Percentiles rank a stretch among this genome's conserved stretches.
Evolutionary conservation across 768 basidiomycete genomes (phyloP).

Genomic region (Pleurotus tuber-regium): DNA sequence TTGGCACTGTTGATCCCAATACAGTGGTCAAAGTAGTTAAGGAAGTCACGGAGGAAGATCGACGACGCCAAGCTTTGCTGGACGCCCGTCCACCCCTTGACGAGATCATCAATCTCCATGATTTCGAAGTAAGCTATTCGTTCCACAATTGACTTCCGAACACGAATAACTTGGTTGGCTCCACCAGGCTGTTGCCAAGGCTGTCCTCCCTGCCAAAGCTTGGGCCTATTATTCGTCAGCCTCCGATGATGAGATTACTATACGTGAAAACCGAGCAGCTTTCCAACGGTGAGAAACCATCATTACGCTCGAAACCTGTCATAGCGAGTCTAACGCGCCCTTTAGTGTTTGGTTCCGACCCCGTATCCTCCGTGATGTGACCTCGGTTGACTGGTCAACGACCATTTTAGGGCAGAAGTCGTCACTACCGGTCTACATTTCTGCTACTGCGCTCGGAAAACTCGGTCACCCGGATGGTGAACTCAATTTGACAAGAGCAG

Average conservation of each 20-base stretch:
- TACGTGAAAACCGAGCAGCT: slow-evolving; percentile 86
- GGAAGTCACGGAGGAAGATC: slow-evolving; percentile 68
- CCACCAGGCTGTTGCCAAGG: slow-evolving; percentile 75
- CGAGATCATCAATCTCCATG: slow-evolving; percentile 87
- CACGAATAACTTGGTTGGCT: background rate
- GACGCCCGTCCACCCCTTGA: slow-evolving; percentile 68
- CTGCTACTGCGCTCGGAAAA: slow-evolving; percentile 88
- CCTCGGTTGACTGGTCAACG: slow-evolving; percentile 82
- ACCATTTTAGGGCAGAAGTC: slow-evolving; percentile 75
- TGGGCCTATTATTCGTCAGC: slow-evolving; percentile 99
- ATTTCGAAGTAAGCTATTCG: slow-evolving; percentile 71
- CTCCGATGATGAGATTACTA: slow-evolving; percentile 91
- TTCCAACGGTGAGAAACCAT: slow-evolving; percentile 67
- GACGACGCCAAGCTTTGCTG: slow-evolving; percentile 59
- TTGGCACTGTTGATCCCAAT: slow-evolving; percentile 70
- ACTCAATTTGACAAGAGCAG: slow-evolving; percentile 85
- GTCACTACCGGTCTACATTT: slow-evolving; percentile 80
- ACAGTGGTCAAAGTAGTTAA: slow-evolving; percentile 65
- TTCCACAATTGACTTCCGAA: slow-evolving; percentile 1
- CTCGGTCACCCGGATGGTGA: slow-evolving; percentile 97
- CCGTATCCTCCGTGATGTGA: slow-evolving; percentile 80
- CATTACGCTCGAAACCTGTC: background rate
- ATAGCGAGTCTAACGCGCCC: background rate
- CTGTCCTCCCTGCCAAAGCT: slow-evolving; percentile 79
- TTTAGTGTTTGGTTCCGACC: slow-evolving; percentile 87